A percentile compares a stretch with the other conserved stretches of the same genome.
These are phyloP conservation scores for Perkinsus chesapeaki DNA, from an alignment of 169 alveolate species.

Conservation along the genomic window DNA sequence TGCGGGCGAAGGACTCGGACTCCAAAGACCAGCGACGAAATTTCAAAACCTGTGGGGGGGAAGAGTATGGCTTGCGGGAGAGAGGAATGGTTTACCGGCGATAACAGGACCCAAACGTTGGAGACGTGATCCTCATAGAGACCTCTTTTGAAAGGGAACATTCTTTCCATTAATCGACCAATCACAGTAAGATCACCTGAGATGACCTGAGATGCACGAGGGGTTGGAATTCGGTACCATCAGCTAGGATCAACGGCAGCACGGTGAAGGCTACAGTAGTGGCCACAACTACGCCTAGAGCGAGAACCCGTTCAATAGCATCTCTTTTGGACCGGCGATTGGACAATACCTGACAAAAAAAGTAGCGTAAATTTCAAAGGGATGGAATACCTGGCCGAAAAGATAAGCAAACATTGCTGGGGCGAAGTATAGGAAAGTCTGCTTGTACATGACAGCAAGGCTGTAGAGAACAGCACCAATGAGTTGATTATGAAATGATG, in stretches of 20 bases:
- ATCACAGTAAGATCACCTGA: neutral
- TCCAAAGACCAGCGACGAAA: neutral
- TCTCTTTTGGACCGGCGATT: conserved; percentile 4
- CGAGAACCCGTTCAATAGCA: conserved; percentile 13
- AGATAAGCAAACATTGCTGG: conserved; percentile 45
- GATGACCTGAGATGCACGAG: neutral
- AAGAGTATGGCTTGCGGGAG: neutral
- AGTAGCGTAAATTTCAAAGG: conserved; percentile 9
- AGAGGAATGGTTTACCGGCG: neutral
- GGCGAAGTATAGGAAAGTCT: conserved; percentile 72
- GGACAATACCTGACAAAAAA: conserved; percentile 25
- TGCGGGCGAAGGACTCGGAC: neutral
- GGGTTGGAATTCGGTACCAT: conserved; percentile 5
- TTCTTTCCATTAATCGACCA: conserved; percentile 19
- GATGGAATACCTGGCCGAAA: neutral
- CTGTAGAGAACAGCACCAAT: conserved; percentile 11
- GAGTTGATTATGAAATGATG: neutral
- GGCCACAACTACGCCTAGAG: neutral
- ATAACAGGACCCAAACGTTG: conserved; percentile 54
- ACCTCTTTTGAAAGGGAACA: conserved; percentile 78
- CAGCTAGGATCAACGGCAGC: conserved; percentile 13
- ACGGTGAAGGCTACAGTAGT: neutral
- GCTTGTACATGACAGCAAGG: conserved; percentile 67
- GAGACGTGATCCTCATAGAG: conserved; percentile 72
- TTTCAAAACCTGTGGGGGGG: neutral